Evolutionary conservation across 169 alveolate species (phyloP).

Genomic region (Perkinsus marinus): DNA sequence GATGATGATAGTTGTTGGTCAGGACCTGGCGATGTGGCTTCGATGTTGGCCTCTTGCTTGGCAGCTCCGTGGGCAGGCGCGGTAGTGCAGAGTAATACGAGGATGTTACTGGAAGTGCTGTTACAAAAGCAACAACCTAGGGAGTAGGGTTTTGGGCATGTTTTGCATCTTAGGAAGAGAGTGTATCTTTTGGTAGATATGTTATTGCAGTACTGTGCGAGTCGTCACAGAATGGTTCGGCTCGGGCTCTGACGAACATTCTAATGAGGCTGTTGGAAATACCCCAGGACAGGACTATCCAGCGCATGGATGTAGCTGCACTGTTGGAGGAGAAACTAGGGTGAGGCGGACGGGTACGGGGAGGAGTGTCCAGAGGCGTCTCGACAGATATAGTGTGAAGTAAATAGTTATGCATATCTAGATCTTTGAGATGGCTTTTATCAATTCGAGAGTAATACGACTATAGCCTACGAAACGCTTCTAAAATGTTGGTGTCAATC

Average conservation of each 20-base stretch:
- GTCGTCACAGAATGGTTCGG: not conserved
- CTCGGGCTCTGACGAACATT: not conserved
- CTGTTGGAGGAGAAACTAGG: not conserved
- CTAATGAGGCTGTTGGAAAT: conserved; percentile 2
- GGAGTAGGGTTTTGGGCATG: not conserved
- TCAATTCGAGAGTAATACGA: no score
- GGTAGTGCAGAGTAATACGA: not conserved
- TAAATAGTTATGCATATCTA: no score
- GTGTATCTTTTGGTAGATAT: not conserved
- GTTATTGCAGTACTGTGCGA: not conserved
- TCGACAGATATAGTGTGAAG: no score
- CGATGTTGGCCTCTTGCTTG: not conserved
- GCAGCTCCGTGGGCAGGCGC: not conserved
- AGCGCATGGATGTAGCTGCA: not conserved
- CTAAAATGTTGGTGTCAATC: no score
- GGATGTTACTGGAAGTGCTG: not conserved
- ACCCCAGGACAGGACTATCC: not conserved
- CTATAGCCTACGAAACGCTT: no score
- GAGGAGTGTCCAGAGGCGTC: not conserved
- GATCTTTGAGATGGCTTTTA: no score
- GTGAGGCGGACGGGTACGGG: not conserved
- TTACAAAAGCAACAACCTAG: not conserved
- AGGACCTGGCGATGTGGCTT: not conserved
- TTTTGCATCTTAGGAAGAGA: not conserved
- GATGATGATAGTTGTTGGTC: not conserved